These are phyloP conservation scores for Thalassiosira livingstoniorum DNA, from an alignment of 352 stramenopile species.

Conservation along the genomic window DNA sequence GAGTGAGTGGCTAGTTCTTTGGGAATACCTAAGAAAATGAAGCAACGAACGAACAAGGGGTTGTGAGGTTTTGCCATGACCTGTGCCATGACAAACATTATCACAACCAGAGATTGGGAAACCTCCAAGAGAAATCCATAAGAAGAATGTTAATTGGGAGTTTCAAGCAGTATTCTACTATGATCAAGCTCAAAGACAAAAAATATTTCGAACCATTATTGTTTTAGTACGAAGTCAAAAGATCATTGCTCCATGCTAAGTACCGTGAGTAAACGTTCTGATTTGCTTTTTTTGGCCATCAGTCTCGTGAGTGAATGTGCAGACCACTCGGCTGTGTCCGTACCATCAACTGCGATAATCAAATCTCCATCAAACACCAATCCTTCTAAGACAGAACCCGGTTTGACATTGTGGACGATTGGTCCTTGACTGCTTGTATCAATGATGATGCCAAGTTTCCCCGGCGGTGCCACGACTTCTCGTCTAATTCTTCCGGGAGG, in stretches of 20 bases:
- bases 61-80: no score
- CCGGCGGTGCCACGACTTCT: slow-evolving; percentile 29
- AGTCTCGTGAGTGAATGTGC: slow-evolving; percentile 74
- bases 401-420: slow-evolving; percentile 75
- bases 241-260: background rate
- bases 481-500: background rate
- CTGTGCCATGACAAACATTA: no score
- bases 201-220: no score
- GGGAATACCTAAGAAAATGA: no score
- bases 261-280: slow-evolving; percentile 15
- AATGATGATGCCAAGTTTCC: slow-evolving; percentile 66
- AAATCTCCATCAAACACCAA: slow-evolving; percentile 73
- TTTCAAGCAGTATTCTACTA: no score
- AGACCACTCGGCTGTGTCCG: slow-evolving; percentile 73
- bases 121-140: no score
- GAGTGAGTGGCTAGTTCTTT: no score
- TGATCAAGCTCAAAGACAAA: no score
- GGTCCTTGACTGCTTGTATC: slow-evolving; percentile 75
- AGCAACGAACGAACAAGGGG: no score
- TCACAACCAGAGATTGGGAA: no score
- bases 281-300: slow-evolving; percentile 62
- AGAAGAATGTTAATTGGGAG: no score
- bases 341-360: slow-evolving; percentile 81
- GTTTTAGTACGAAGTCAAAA: no score
- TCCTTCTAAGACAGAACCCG: slow-evolving; percentile 59